Base-by-base conservation (phyloP, 2,329 filamentous ascomycete species). In the Blumeriella jaapii region DNA sequence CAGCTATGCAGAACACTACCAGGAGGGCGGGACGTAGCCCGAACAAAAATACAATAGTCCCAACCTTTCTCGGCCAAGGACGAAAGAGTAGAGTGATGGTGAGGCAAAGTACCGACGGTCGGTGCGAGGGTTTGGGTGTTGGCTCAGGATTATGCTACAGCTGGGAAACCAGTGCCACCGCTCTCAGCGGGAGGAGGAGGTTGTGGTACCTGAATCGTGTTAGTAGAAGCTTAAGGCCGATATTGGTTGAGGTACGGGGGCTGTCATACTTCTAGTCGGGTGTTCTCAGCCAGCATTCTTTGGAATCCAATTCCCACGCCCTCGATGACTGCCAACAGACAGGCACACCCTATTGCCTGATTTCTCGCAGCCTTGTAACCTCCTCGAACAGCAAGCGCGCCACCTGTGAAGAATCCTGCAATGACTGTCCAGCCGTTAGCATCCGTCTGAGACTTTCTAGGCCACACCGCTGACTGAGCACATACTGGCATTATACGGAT, bases 221-320 rank as follows among this genome's bases (percentile, higher is more conserved):
- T 32, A 41, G 38, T 27, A 15, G 8, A n/a, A 12, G 10, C 13
- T 5, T 8, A 16, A 25, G 16, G 7, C 11, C 11, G 15, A n/a
- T 13, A 17, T 30, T 8, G 9, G 13, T 11, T 11, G 9, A 27
- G n/a, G 11, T 8, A 16, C 64, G 50, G n/a, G n/a, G n/a, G n/a
- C n/a, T n/a, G n/a, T n/a, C n/a, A n/a, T 53, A 79, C 76, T 64
- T 94, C 85, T 51, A 93, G 65, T 64, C 80, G 80, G 46, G 85
- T 93, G 59, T 79, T 81, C 45, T 86, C 82, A 22, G 87, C 83
- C 73, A 94, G 82, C 80, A 94, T 86, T 60, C 87, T 79, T 61
- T 86, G 82, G 65, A 95, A 89, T 6, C 83, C 87, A 56, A 98
- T 96, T 52, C 89, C 89, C 36, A 96, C 91, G 53, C 91, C 89